Base-by-base conservation (phyloP, 2,329 filamentous ascomycete genomes). In the Cercospora citrullina region DNA sequence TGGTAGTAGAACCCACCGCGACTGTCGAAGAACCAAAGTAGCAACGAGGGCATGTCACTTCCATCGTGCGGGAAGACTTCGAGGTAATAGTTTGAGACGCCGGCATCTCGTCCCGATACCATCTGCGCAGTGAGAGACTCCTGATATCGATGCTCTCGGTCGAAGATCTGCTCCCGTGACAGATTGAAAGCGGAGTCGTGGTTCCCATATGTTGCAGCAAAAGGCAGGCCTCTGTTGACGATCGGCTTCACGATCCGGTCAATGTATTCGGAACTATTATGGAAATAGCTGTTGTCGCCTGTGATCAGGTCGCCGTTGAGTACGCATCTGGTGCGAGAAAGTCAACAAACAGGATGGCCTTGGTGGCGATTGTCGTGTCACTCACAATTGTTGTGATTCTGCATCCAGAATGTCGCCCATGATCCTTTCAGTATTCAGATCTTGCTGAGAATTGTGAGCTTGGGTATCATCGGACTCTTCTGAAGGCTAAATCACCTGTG, bases 1-100 rank as follows among this genome's bases (percentile, higher is more conserved):
- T 84, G 87, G 60, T 81, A 80, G 62, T 81, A 80, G 7, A 88
- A 88, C 39, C 89, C 89, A 60, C 72, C 72, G 28, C 86, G 82
- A 65, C 83, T 86, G 73, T 92, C 90, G 72, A 93, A 91, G 79
- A 92, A 92, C 88, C 89, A 93, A 1, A 93, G 80, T 0, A 92
- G 73, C 7, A 83, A 73, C 7, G 74, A 72, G 6, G 86, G 84
- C 1, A 60, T 51, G 4, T 72, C 64, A 67, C 83, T 81, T 73
- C 84, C 85, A 21, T 69, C 66, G 57, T 75, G 68, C 10, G 79
- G 75, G 72, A 84, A 87, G 2, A 88, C 77, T 0, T 82, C 82
- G 6, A 87, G 72, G 66, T 84, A 87, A 74, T 87, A 88, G 70
- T 88, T 88, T 9, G 83, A 84, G 0, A 85, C 77, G 1, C 83